These are phyloP conservation scores for Boletus subparvulus DNA, from an alignment of 768 basidiomycete species.

Conservation along the genomic window DNA sequence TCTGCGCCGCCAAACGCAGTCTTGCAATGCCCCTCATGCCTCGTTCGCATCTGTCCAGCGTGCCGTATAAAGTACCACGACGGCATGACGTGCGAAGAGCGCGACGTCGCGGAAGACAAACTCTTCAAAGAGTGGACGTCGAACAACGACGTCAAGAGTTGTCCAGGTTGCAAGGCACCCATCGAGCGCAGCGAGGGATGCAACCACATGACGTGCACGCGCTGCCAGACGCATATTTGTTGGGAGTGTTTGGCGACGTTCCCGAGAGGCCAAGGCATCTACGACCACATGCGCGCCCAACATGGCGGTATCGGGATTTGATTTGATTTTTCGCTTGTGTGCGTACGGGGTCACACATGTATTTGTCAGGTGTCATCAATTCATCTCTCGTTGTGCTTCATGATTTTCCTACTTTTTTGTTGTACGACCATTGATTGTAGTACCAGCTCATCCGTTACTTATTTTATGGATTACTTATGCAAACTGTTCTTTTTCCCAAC, in stretches of 20 bases:
- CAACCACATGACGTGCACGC: slow-evolving; percentile 79
- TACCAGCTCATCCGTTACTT: slow-evolving; percentile 7
- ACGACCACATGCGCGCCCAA: slow-evolving; percentile 66
- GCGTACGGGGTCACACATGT: neutral
- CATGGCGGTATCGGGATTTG: slow-evolving; percentile 65
- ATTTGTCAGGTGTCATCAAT: neutral
- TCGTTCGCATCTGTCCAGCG: slow-evolving; percentile 63
- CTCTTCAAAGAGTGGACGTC: slow-evolving; percentile 65
- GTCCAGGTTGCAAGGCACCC: slow-evolving; percentile 66
- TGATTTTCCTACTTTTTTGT: neutral
- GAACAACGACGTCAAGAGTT: slow-evolving; percentile 66
- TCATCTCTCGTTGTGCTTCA: slow-evolving; percentile 7
- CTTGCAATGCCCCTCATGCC: slow-evolving; percentile 71
- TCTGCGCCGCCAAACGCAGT: slow-evolving; percentile 46
- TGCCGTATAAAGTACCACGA: slow-evolving; percentile 66
- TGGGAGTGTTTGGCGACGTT: slow-evolving; percentile 80
- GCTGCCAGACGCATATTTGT: slow-evolving; percentile 75
- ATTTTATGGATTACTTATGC: slow-evolving; percentile 29
- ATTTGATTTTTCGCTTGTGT: neutral
- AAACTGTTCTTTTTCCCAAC: neutral
- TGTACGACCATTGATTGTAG: slow-evolving; percentile 12
- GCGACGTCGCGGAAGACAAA: slow-evolving; percentile 48
- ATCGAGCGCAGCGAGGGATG: slow-evolving; percentile 78
- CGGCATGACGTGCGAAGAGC: slow-evolving; percentile 61
- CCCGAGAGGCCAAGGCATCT: slow-evolving; percentile 65